Conservation (phyloP, 805 yeast genomes). For the Candida railenensis region DNA sequence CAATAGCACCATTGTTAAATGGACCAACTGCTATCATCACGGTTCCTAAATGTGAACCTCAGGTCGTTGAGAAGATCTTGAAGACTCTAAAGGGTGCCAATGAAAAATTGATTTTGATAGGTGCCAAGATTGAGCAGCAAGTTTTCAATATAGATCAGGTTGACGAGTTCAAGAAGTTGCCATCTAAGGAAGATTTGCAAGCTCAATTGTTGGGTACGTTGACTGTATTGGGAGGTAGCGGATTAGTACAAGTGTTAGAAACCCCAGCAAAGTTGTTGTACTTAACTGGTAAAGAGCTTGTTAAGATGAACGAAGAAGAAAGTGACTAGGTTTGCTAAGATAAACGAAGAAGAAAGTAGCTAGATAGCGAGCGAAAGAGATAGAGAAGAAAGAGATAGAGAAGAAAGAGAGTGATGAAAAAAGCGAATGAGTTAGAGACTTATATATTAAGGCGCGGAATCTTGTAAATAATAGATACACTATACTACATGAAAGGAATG, state of each 20-base stretch:
- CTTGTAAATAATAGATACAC: not conserved
- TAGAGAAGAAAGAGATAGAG: slow-evolving; percentile 28
- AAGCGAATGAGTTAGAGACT: slow-evolving; percentile 12
- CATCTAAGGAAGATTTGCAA: slow-evolving; percentile 68
- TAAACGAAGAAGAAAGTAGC: slow-evolving; percentile 11
- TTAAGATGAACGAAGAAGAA: slow-evolving; percentile 24
- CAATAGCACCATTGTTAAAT: slow-evolving; percentile 62
- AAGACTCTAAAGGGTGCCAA: slow-evolving; percentile 59
- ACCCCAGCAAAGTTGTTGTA: slow-evolving; percentile 66
- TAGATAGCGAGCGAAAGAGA: slow-evolving; percentile 21
- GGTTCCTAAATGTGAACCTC: slow-evolving; percentile 70
- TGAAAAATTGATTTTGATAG: slow-evolving; percentile 77
- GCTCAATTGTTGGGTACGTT: slow-evolving; percentile 81
- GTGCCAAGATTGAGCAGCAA: slow-evolving; percentile 74
- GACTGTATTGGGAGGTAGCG: slow-evolving; percentile 85
- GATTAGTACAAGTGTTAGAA: slow-evolving; percentile 79
- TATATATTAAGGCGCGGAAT: not conserved
- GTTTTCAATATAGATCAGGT: slow-evolving; percentile 53
- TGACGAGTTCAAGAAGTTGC: slow-evolving; percentile 67
- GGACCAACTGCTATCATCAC: slow-evolving; percentile 88
- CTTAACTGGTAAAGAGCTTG: slow-evolving; percentile 59
- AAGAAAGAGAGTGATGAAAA: slow-evolving; percentile 50
- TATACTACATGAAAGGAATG: too few relatives aligned
- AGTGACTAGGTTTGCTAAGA: slow-evolving; percentile 27
- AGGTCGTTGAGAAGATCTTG: slow-evolving; percentile 57